A percentile compares a stretch with the other conserved stretches of the same genome.
These are phyloP conservation scores for Scleroderma bovista DNA, from an alignment of 768 basidiomycete genomes.

Conservation along the genomic window DNA sequence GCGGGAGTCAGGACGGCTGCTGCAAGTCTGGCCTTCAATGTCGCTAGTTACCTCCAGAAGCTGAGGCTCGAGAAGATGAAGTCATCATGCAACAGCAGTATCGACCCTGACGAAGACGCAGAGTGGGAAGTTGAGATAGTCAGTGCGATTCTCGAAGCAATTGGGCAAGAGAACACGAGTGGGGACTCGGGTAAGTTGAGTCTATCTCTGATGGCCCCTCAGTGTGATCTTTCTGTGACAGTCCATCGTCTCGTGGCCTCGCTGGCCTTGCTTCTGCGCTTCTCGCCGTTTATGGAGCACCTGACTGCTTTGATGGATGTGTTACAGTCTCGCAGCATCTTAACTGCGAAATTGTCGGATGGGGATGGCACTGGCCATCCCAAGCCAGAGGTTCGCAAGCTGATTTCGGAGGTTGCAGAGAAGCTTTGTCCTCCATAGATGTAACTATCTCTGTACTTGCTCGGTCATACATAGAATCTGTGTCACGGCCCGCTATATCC, in stretches of 20 bases:
- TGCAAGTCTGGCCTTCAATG: slow-evolving; percentile 77
- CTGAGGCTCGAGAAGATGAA: slow-evolving; percentile 42
- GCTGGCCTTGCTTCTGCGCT: slow-evolving; percentile 67
- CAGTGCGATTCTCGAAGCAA: slow-evolving; percentile 77
- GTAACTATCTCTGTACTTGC: neutral
- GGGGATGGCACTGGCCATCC: slow-evolving; percentile 48
- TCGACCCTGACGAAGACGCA: slow-evolving; percentile 48
- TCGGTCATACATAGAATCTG: neutral
- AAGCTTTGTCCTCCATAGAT: slow-evolving; percentile 31
- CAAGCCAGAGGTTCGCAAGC: slow-evolving; percentile 61
- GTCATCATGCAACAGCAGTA: slow-evolving; percentile 26
- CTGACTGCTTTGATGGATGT: slow-evolving; percentile 61
- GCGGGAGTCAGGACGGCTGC: slow-evolving; percentile 67
- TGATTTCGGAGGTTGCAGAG: slow-evolving; percentile 60
- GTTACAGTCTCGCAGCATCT: slow-evolving; percentile 50
- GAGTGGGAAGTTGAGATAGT: slow-evolving; percentile 87
- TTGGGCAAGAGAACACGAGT: slow-evolving; percentile 61
- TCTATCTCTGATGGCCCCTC: neutral
- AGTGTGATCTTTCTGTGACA: slow-evolving; percentile 22
- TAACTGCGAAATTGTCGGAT: slow-evolving; percentile 53
- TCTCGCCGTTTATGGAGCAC: slow-evolving; percentile 67
- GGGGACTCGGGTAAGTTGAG: slow-evolving; percentile 73
- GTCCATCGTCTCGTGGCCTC: slow-evolving; percentile 82
- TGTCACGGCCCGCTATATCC: neutral
- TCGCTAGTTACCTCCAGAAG: slow-evolving; percentile 61